Conservation (phyloP, 2,329 filamentous ascomycete species). For the Emmonsiellopsis sp. region DNA sequence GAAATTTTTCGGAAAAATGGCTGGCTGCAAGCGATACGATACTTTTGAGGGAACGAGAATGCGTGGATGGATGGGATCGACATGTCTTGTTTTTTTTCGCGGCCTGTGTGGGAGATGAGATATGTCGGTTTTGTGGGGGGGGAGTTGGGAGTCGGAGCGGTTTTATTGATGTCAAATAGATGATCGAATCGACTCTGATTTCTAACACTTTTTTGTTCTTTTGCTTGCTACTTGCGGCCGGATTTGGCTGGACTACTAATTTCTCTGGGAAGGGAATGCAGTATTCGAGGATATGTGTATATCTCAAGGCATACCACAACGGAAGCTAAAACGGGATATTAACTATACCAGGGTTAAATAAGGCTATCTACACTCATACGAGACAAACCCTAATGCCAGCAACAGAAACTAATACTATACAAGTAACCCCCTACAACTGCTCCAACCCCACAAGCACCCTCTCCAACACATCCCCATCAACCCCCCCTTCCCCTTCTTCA, state of each 20-base stretch:
- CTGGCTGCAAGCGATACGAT: background rate
- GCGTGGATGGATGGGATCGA: background rate
- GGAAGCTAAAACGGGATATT: too few relatives aligned
- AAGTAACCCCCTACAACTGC: conserved; percentile 24
- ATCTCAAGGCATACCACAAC: too few relatives aligned
- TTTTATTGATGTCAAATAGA: background rate
- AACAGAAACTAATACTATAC: background rate
- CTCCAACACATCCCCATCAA: conserved; percentile 24
- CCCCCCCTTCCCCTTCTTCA: conserved; percentile 12
- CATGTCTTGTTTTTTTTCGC: background rate
- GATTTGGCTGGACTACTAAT: background rate
- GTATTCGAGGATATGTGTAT: too few relatives aligned
- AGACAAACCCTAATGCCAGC: too few relatives aligned
- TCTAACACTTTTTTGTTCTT: background rate
- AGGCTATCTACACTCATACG: too few relatives aligned
- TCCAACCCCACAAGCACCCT: conserved; percentile 35
- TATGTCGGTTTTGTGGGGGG: background rate
- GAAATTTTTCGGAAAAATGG: background rate
- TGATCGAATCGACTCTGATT: conserved; percentile 1
- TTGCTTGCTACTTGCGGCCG: background rate
- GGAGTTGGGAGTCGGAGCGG: background rate
- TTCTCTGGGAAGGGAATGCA: too few relatives aligned
- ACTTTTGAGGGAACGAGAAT: background rate
- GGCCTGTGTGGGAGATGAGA: background rate
- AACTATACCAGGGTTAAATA: too few relatives aligned